Base-by-base conservation (phyloP, 306 rosid species). In the Quercus cerris region DNA sequence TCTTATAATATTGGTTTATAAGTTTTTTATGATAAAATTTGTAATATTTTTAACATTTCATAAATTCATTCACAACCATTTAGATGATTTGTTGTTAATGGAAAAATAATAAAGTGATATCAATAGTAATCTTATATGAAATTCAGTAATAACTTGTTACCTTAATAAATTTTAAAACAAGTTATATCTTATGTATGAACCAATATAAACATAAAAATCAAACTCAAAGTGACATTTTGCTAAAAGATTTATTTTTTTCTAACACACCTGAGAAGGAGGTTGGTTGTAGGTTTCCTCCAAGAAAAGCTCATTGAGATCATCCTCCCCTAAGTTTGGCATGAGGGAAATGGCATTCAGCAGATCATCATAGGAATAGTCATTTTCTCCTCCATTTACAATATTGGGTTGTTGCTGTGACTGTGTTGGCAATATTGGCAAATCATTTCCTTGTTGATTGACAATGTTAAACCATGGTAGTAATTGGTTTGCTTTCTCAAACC, bases 311-410 rank as follows among this genome's bases (percentile, higher is more conserved):
- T 2, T 10, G 28, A 68, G 72, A 68, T 68, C 72, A 35, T 68
- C 72, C 38, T 35, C 72, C 8, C 25, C 22, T 18, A 55, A 4
- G 5, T 77, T 81, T n/a, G 63, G 74, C 28, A 19, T 20, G 8
- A 4, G 3, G 6, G 71, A 49, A 10, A 30, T 55, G 38, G 11
- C n/a, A 52, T 52, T 30, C 23, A 56, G 58, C 19, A 49, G 71
- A 46, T 73, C 56, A 57, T 18, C 25, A 56, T 3, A 19, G 20
- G 63, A 22, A 9, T 23, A 18, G 57, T 27, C 2, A 67, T 78
- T 86, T 83, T 28, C 85, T 56, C 10, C 66, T 55, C 1, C 6
- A 54, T n/a, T 69, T 33, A 17, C 62, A 38, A 5, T 9, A 72
- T 22, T 41, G 11, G 28, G 25, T 51, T 15, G 62, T 81, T 27